Base-by-base conservation (phyloP, 495 filamentous ascomycete genomes). In the Pseudotulostoma volvatum region DNA sequence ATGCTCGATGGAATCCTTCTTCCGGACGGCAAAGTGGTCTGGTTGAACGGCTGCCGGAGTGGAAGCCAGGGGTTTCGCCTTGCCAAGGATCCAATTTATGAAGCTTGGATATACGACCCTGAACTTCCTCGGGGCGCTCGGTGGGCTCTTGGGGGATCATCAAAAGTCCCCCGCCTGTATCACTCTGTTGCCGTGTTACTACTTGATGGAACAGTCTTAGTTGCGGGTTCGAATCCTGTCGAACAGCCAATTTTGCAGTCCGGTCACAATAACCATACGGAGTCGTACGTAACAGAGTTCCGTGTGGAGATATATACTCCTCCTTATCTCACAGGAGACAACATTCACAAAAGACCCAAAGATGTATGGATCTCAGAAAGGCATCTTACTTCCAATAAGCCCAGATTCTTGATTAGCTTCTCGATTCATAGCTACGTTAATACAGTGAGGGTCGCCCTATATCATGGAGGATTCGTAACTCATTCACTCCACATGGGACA, bases 401-500 rank as follows among this genome's bases (percentile, higher is more conserved):
- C 47, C 14, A 56, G 44, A 4, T 74, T 74, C 50, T 52, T 43
- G 3, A 49, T 76, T 40, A 49, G 30, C 2, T 76, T 76, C 48
- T 64, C 48, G 20, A 55, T 47, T n/a, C 59, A 61, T 0, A 17
- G 51, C 4, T 50, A 45, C 23, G 51, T 64, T 8, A 53, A 60
- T 33, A 47, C 13, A 2, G 53, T 62, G 28, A 64, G 67, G 48
- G 61, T 77, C 11, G 51, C 59, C 5, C 54, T 77, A 11, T 74
- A 76, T 50, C 63, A 76, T 48, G 70, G 71, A 31, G 74, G 72
- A 5, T 77, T 71, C 40, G 66, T 76, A 30, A 77, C 74, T 21
- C 73, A 77, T 46, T 64, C 57, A 18, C 46, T 77, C 21, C 74
- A 77, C 46, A 77, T 77, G 74, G 71, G 70, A 25, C 72, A 76